phyloP scores from a whole-genome alignment of 139 green algal genomes.

The Ostreobium quekettii region DNA sequence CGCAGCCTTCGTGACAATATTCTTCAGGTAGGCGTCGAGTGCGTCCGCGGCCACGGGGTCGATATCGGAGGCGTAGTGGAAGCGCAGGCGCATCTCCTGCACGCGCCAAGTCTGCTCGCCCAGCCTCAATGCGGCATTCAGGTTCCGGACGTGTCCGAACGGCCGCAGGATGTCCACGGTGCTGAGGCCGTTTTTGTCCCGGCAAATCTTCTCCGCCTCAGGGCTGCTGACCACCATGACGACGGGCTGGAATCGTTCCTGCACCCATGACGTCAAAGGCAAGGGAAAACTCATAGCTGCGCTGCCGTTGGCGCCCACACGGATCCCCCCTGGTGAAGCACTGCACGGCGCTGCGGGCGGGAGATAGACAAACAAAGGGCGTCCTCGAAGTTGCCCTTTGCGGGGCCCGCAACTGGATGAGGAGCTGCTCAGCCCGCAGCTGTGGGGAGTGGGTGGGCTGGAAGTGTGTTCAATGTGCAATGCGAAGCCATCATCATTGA shows the following conservation, averaged over 20 bases:
- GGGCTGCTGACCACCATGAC: conserved; percentile 42
- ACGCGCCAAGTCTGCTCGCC: conserved; percentile 56
- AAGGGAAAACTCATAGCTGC: too few relatives aligned
- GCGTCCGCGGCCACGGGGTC: conserved; percentile 41
- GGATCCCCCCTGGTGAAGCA: too few relatives aligned
- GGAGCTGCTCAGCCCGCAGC: too few relatives aligned
- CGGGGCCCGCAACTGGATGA: too few relatives aligned
- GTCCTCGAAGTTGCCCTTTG: too few relatives aligned
- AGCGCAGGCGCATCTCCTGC: conserved; percentile 48
- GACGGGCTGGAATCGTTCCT: conserved; percentile 26
- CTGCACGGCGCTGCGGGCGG: too few relatives aligned
- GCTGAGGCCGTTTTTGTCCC: conserved; percentile 39
- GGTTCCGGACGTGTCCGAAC: conserved; percentile 34
- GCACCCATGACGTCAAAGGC: too few relatives aligned
- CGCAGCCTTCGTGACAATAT: conserved; percentile 21
- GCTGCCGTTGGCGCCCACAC: too few relatives aligned
- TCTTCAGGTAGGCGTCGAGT: conserved; percentile 16
- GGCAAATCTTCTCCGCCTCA: conserved; percentile 32
- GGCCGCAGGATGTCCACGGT: conserved; percentile 53
- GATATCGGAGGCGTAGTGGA: conserved; percentile 43
- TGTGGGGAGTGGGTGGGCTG: too few relatives aligned
- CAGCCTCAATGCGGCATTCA: conserved; percentile 40
- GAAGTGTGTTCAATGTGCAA: too few relatives aligned
- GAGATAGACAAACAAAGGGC: too few relatives aligned
- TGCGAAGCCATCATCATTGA: too few relatives aligned